Evolutionary conservation across 2,329 filamentous ascomycete species (phyloP).

Genomic region (Elsinoe perseae): DNA sequence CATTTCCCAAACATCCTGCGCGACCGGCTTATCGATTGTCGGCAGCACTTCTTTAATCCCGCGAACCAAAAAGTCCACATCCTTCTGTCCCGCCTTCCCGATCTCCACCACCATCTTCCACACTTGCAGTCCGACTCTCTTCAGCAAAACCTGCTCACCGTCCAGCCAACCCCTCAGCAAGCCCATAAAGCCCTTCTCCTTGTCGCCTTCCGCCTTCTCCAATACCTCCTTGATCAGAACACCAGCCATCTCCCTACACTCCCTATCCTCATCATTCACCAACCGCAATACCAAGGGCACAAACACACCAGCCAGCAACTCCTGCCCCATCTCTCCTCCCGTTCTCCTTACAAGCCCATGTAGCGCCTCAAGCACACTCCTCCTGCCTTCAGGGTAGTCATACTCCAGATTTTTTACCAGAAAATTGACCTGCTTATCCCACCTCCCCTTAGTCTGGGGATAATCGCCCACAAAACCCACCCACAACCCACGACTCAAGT

Average conservation of each 20-base stretch:
- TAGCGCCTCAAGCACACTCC: conserved; percentile 88
- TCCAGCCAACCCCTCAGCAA: conserved; percentile 66
- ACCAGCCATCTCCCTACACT: conserved; percentile 75
- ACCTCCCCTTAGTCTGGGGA: conserved; percentile 80
- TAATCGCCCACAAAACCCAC: conserved; percentile 93
- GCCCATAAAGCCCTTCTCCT: conserved; percentile 59
- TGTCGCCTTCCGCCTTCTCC: conserved; percentile 65
- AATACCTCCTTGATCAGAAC: conserved; percentile 76
- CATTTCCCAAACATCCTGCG: conserved; percentile 60
- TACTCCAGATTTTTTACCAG: conserved; percentile 87
- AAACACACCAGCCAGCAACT: conserved; percentile 74
- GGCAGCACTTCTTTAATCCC: conserved; percentile 40
- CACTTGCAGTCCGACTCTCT: conserved; percentile 67
- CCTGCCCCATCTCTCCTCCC: conserved; percentile 71
- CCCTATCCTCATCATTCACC: conserved; percentile 78
- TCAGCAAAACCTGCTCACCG: conserved; percentile 62
- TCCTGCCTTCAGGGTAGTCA: conserved; percentile 74
- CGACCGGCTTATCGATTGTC: conserved; percentile 44
- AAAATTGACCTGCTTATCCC: conserved; percentile 83
- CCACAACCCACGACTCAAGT: conserved; percentile 81
- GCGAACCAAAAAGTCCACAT: conserved; percentile 51
- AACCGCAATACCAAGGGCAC: conserved; percentile 77
- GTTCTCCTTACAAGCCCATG: conserved; percentile 82
- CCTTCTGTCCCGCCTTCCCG: conserved; percentile 54
- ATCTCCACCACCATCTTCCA: conserved; percentile 78